Base-by-base conservation (phyloP, 2,329 filamentous ascomycete genomes). In the Fusarium foetens region DNA sequence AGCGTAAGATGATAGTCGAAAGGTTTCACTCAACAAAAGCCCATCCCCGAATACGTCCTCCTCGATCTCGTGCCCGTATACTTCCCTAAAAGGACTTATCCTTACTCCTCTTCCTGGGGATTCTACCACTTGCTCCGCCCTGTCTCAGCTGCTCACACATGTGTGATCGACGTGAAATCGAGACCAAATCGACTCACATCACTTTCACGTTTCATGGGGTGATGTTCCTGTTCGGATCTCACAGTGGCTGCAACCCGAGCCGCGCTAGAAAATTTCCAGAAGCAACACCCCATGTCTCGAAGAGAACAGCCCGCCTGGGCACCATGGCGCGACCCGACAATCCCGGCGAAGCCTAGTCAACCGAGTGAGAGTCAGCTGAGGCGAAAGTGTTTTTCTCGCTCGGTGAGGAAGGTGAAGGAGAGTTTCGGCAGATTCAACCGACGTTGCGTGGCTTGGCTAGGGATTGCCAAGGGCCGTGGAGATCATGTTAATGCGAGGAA, bases 201-300 rank as follows among this genome's bases (percentile, higher is more conserved):
- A 48, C 45, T 48, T 61, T 65, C 57, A 73, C 41, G 41, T 59
- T 61, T 46, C 41, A 76, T 75, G 63, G 55, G 58, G 59, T 71
- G 73, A 75, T 69, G 71, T 73, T 71, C 58, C 49, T 66, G 70
- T 67, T 42, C 21, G 66, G 66, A 76, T 72, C 63, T 66, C 39
- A 62, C 51, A 62, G 62, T 54, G 46, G 31, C 54, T 65, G 49
- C 27, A 61, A 52, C 59, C 60, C 41, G 70, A 67, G 63, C 65
- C 53, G 55, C 72, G 72, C 75, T 77, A 77, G 75, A 77, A 77
- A 75, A 63, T 68, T 77, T 77, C 75, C 60, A 77, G 75, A 77
- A 77, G 58, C 63, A 70, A 49, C 36, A 45, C 41, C 43, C 64
- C 71, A 49, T 52, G 64, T 59, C 29, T 41, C 13, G 27, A 60